These are phyloP conservation scores for Ganoderma resinaceum DNA, from an alignment of 1,284 basidiomycete genomes.

Conservation along the genomic window DNA sequence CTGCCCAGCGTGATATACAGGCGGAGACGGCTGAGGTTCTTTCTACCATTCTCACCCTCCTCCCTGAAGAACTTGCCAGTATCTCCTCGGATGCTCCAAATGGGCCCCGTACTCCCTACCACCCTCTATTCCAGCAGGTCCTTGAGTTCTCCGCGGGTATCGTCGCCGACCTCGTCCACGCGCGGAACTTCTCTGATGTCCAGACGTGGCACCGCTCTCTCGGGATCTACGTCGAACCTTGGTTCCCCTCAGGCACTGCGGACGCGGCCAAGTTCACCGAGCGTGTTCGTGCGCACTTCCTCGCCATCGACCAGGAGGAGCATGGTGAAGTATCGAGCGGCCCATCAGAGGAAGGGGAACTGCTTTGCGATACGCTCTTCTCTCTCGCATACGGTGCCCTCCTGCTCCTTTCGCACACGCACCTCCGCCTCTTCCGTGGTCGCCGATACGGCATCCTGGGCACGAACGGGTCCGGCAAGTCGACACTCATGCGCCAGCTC, in stretches of 20 bases:
- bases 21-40: constrained; percentile 65
- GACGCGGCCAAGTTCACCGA: constrained; percentile 62
- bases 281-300: constrained; percentile 75
- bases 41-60: constrained; percentile 62
- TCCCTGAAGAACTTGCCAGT: constrained; percentile 59
- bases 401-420: constrained; percentile 95
- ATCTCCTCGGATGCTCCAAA: constrained; percentile 53
- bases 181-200: constrained; percentile 69
- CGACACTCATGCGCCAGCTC: constrained; percentile 95
- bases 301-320: constrained; percentile 79
- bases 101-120: constrained; percentile 53
- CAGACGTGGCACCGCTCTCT: constrained; percentile 79
- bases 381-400: constrained; percentile 97
- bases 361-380: constrained; percentile 94
- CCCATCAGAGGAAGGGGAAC: constrained; percentile 80
- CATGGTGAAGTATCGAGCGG: constrained; percentile 48
- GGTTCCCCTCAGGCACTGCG: constrained; percentile 57
- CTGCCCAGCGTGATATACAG: constrained; percentile 70
- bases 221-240: constrained; percentile 73
- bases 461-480: constrained; percentile 96
- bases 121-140: constrained; percentile 55
- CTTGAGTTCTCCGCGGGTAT: constrained; percentile 79
- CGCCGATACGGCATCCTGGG: constrained; percentile 96
- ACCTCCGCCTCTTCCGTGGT: constrained; percentile 89
- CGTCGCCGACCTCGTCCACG: constrained; percentile 80